A percentile compares a stretch with the other conserved stretches of the same genome.
Conservation (phyloP, 129 eudicot species). For the Artemisia tridentata region DNA sequence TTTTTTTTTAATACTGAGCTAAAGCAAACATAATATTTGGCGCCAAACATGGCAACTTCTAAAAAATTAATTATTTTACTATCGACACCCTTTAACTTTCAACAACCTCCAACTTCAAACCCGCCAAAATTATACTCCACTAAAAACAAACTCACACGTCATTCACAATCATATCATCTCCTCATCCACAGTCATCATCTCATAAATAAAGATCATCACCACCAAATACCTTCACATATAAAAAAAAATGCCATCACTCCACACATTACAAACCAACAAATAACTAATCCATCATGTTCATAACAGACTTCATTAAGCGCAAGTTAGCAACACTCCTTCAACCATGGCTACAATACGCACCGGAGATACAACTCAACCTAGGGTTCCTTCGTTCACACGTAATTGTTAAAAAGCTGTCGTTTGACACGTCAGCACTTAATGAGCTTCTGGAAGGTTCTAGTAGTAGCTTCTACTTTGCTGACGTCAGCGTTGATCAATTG, state of each 20-base stretch:
- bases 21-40: too few relatives aligned
- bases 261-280: too few relatives aligned
- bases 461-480: slow-evolving; percentile 44
- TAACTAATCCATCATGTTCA: slow-evolving; percentile 37
- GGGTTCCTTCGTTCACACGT: slow-evolving; percentile 69
- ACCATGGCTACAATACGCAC: slow-evolving; percentile 79
- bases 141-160: not conserved
- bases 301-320: slow-evolving; percentile 44
- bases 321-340: slow-evolving; percentile 56
- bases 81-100: slow-evolving; percentile 15
- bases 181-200: slow-evolving; percentile 15
- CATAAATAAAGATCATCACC: not conserved
- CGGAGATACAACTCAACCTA: slow-evolving; percentile 60
- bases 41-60: too few relatives aligned
- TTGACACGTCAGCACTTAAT: slow-evolving; percentile 56
- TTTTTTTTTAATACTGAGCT: too few relatives aligned
- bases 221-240: too few relatives aligned
- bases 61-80: not conserved
- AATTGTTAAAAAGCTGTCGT: slow-evolving; percentile 39
- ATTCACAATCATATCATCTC: slow-evolving; percentile 2
- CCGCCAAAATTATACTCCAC: slow-evolving; percentile 22
- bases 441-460: slow-evolving; percentile 50
- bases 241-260: too few relatives aligned
- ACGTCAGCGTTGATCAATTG: slow-evolving; percentile 48
- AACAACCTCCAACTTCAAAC: slow-evolving; percentile 22